Conservation (phyloP, 768 basidiomycete genomes). For the Amanita rubescens region DNA sequence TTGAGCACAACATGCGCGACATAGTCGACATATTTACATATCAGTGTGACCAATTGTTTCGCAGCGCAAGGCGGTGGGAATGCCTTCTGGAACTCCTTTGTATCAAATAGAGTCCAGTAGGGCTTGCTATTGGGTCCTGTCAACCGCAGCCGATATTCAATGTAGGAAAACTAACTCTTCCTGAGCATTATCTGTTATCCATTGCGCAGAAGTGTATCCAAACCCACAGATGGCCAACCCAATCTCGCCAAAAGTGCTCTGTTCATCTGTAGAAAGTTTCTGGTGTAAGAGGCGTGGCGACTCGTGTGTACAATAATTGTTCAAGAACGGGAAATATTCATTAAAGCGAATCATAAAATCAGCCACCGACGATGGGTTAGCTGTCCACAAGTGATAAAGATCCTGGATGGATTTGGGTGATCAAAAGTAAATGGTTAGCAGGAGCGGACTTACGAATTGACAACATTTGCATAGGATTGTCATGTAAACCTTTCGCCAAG, state of each 20-base stretch:
- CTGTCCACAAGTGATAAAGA: conserved; percentile 25
- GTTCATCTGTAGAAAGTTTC: conserved; percentile 19
- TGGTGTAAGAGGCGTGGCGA: conserved; percentile 22
- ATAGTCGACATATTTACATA: conserved; percentile 18
- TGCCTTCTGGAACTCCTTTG: conserved; percentile 12
- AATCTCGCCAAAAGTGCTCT: conserved; percentile 9
- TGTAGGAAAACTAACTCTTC: conserved; percentile 11
- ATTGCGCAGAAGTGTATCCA: conserved; percentile 14
- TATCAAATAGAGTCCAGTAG: conserved; percentile 10
- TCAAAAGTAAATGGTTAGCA: neutral
- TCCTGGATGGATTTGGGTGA: conserved; percentile 18
- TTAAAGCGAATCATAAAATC: conserved; percentile 32
- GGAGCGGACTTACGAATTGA: conserved; percentile 18
- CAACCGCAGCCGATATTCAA: neutral
- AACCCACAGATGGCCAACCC: conserved; percentile 13
- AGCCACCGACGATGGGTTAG: conserved; percentile 18
- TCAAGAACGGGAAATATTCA: conserved; percentile 31
- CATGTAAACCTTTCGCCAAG: conserved; percentile 25
- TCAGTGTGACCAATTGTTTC: conserved; percentile 12
- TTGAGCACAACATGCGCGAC: conserved; percentile 15
- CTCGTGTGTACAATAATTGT: conserved; percentile 11
- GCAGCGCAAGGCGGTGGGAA: conserved; percentile 13
- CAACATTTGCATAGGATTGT: conserved; percentile 22
- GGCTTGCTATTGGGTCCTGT: neutral
- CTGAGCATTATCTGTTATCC: conserved; percentile 13